Percentiles rank a stretch among this genome's conserved stretches.
Conservation (phyloP, 495 filamentous ascomycete species). For the Penicillium pulvis region DNA sequence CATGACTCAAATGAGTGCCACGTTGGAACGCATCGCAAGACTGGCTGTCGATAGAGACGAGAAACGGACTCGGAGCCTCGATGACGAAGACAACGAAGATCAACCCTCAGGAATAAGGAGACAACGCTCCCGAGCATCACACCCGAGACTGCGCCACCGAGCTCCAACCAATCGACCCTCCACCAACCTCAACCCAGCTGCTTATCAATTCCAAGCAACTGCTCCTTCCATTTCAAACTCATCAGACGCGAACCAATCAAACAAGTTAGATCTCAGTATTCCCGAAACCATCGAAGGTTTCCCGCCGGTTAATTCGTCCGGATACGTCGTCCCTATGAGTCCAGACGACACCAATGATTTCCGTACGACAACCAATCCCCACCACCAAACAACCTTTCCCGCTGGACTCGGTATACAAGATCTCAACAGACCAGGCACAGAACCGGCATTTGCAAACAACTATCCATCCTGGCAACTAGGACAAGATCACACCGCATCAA, state of each 20-base stretch:
- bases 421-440: conserved; percentile 4
- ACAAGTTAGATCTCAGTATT: conserved; percentile 23
- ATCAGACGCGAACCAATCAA: conserved; percentile 8
- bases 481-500: conserved; percentile 14
- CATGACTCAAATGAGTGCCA: conserved; percentile 86
- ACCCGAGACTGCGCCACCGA: conserved; percentile 15
- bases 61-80: conserved; percentile 38
- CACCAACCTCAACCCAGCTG: neutral
- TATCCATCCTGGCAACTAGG: conserved; percentile 14
- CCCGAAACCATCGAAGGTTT: conserved; percentile 40
- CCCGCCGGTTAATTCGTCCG: conserved; percentile 41
- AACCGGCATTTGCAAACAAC: conserved; percentile 1
- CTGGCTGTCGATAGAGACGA: conserved; percentile 84
- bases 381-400: conserved; percentile 10
- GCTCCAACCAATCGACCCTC: conserved; percentile 16
- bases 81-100: conserved; percentile 17
- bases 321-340: conserved; percentile 44
- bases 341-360: conserved; percentile 13
- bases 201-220: neutral
- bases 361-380: conserved; percentile 8
- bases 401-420: conserved; percentile 10
- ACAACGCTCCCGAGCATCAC: conserved; percentile 15
- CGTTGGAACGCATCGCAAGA: conserved; percentile 89
- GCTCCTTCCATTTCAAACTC: conserved; percentile 7
- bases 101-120: conserved; percentile 13